Evolutionary conservation across 2,329 filamentous ascomycete genomes (phyloP).

Genomic region (Cercospora nicotianae): DNA sequence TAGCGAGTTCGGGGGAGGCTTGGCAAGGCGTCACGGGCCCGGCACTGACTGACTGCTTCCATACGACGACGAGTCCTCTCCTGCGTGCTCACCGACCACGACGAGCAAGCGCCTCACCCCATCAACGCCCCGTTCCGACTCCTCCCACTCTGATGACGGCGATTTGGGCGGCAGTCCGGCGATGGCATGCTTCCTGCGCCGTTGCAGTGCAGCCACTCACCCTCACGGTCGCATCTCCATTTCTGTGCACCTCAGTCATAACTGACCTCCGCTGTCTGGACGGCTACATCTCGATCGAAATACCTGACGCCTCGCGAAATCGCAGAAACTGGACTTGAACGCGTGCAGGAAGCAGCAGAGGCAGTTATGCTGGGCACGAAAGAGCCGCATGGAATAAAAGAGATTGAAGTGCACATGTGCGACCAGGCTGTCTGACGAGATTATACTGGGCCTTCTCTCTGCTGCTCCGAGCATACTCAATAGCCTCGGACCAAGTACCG

Average conservation of each 20-base stretch:
- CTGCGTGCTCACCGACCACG: background rate
- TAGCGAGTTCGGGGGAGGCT: background rate
- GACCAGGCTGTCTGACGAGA: background rate
- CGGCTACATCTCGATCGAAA: background rate
- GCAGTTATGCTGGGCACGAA: background rate
- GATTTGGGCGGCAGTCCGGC: background rate
- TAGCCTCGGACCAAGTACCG: background rate
- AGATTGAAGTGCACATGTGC: background rate
- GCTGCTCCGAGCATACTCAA: background rate
- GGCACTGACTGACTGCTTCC: background rate
- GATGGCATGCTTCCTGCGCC: background rate
- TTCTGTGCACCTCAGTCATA: background rate
- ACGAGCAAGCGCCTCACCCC: background rate
- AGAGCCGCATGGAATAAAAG: background rate
- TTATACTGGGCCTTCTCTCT: background rate
- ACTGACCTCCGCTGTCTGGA: background rate
- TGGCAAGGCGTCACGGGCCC: background rate
- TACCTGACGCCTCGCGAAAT: background rate
- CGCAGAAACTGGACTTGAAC: background rate
- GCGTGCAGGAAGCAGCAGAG: background rate
- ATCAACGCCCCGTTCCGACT: background rate
- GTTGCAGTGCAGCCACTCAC: background rate
- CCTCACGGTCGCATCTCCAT: background rate
- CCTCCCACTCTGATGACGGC: background rate
- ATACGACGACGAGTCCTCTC: background rate